These are phyloP conservation scores for Dalechampia spathulata DNA, from an alignment of 441 rosid genomes.

Conservation along the genomic window DNA sequence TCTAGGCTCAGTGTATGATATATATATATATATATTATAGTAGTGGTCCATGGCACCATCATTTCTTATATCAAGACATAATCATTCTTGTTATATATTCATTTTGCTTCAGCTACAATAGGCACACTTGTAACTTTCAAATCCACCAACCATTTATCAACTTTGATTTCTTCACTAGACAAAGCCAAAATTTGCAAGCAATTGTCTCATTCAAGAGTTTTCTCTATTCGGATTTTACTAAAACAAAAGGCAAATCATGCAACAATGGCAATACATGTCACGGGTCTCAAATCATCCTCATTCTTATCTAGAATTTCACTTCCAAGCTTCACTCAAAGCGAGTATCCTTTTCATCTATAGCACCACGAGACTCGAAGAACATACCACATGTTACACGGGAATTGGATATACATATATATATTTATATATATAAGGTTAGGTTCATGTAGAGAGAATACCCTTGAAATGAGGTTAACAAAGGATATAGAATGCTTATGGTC, in stretches of 20 bases:
- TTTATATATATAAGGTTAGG: neutral
- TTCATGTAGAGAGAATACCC: too few species aligned
- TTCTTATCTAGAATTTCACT: too few species aligned
- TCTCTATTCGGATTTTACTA: neutral
- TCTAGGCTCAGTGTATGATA: too few species aligned
- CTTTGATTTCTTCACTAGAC: neutral
- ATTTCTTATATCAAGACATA: too few species aligned
- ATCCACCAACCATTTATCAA: neutral
- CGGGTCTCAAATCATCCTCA: neutral
- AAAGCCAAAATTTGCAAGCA: constrained; percentile 6
- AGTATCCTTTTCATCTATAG: too few species aligned
- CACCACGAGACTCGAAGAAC: too few species aligned
- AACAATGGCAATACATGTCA: neutral
- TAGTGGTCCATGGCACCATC: neutral
- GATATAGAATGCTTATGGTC: too few species aligned
- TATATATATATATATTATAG: too few species aligned
- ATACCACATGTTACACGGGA: too few species aligned
- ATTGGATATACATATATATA: too few species aligned
- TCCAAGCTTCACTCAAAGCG: too few species aligned
- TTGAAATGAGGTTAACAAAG: too few species aligned
- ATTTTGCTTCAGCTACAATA: neutral
- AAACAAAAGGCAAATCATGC: neutral
- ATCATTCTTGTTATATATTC: neutral
- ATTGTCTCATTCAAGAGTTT: constrained; percentile 4
- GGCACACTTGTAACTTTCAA: neutral